Percentiles rank a stretch among this genome's conserved stretches.
Conservation (phyloP, 2,329 filamentous ascomycete species). For the Ilyonectria robusta region DNA sequence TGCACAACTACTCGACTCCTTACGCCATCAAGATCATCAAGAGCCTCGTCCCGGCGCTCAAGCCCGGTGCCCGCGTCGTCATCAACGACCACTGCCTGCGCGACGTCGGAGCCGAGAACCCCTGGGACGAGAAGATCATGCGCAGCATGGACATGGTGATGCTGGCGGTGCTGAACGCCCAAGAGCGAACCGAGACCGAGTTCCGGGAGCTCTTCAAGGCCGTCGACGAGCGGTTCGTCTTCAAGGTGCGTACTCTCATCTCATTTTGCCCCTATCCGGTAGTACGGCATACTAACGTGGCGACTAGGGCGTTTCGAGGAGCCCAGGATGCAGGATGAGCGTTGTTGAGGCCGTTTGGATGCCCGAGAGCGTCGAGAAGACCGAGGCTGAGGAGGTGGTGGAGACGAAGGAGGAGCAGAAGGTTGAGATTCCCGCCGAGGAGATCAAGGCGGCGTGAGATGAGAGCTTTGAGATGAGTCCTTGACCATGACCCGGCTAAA, state of each 20-base stretch:
- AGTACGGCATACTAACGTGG: constrained; percentile 24
- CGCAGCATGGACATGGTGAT: constrained; percentile 67
- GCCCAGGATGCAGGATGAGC: constrained; percentile 61
- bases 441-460: constrained; percentile 3
- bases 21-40: constrained; percentile 64
- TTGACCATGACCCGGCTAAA: not conserved
- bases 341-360: constrained; percentile 65
- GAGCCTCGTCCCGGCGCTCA: constrained; percentile 67
- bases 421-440: not conserved
- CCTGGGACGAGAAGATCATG: constrained; percentile 64
- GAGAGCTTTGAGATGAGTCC: not conserved
- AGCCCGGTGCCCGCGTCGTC: constrained; percentile 65
- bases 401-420: constrained; percentile 2
- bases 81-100: constrained; percentile 63
- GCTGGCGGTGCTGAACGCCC: constrained; percentile 65
- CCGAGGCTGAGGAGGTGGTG: constrained; percentile 8
- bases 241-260: constrained; percentile 50
- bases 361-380: constrained; percentile 39
- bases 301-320: constrained; percentile 57
- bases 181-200: constrained; percentile 64
- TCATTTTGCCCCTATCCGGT: not conserved
- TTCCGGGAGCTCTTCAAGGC: constrained; percentile 61
- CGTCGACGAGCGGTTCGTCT: constrained; percentile 60
- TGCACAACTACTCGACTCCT: constrained; percentile 73
- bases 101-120: constrained; percentile 55